Evolutionary conservation across 2,329 filamentous ascomycete species (phyloP).

Genomic region (Cladophialophora bantiana): DNA sequence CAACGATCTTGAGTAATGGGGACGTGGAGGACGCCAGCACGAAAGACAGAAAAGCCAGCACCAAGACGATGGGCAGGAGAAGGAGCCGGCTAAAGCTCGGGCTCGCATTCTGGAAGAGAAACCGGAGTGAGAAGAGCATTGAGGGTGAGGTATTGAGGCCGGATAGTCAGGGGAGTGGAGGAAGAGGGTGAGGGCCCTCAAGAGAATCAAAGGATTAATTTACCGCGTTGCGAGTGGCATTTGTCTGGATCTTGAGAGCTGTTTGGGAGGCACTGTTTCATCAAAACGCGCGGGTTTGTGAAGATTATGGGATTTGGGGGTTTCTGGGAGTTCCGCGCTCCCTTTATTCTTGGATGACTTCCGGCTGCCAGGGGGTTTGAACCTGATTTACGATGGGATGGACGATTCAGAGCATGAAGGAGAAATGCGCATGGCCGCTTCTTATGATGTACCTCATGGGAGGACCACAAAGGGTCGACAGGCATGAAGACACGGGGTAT

Average conservation of each 20-base stretch:
- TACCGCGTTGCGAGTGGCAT: conserved; percentile 7
- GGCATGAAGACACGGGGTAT: neutral
- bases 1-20: conserved; percentile 39
- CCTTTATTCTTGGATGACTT: neutral
- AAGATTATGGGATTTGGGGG: conserved; percentile 6
- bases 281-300: neutral
- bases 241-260: conserved; percentile 11
- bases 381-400: conserved; percentile 1
- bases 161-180: conserved; percentile 29
- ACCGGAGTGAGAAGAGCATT: conserved; percentile 31
- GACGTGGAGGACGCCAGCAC: conserved; percentile 27
- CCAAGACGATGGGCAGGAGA: conserved; percentile 35
- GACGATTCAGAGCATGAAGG: conserved; percentile 1
- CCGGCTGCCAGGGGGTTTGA: neutral
- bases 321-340: conserved; percentile 5
- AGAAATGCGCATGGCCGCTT: conserved; percentile 4
- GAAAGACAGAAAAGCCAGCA: conserved; percentile 34
- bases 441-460: conserved; percentile 7
- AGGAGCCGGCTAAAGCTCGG: conserved; percentile 38
- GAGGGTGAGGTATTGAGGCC: conserved; percentile 24
- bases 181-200: conserved; percentile 6
- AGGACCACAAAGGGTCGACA: neutral
- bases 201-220: conserved; percentile 3
- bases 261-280: conserved; percentile 14
- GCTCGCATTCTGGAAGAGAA: conserved; percentile 39